Conservation (phyloP, 352 stramenopile genomes). For the Phytophthora podocarpi region DNA sequence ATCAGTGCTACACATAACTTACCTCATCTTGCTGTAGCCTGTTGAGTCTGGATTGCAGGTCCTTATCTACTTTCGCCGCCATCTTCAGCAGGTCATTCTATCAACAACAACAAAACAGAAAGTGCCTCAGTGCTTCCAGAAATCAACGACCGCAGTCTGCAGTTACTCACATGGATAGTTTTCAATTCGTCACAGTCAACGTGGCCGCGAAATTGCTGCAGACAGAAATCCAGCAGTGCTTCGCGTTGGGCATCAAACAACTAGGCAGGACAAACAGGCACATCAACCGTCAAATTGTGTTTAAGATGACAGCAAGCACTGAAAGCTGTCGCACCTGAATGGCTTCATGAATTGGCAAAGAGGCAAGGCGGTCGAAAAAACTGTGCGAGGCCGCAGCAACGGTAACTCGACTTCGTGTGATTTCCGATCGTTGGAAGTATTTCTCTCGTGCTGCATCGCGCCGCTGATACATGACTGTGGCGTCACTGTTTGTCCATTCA, state of each 20-base stretch:
- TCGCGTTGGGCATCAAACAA: constrained; percentile 37
- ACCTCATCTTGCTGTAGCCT: constrained; percentile 33
- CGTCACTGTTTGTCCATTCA: too few relatives aligned
- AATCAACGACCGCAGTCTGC: too few relatives aligned
- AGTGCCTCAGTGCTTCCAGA: too few relatives aligned
- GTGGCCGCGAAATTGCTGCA: constrained; percentile 30
- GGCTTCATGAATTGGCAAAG: constrained; percentile 33
- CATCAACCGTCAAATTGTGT: background rate
- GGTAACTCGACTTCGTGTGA: constrained; percentile 30
- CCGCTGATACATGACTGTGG: too few relatives aligned
- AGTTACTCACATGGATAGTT: constrained; percentile 25
- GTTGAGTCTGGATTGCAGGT: constrained; percentile 23
- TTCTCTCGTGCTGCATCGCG: constrained; percentile 21
- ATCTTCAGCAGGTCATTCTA: constrained; percentile 33
- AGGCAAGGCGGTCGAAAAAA: constrained; percentile 55
- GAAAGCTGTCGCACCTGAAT: constrained; percentile 31
- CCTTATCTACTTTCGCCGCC: constrained; percentile 22
- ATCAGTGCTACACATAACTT: background rate
- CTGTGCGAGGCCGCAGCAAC: constrained; percentile 35
- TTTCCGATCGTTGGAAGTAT: constrained; percentile 32
- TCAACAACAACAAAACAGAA: too few relatives aligned
- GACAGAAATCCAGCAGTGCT: constrained; percentile 31
- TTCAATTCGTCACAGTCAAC: constrained; percentile 23
- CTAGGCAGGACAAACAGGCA: constrained; percentile 2
- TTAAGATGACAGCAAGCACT: background rate